Base-by-base conservation (phyloP, 305 asterid genomes). In the Stenogyne calaminthoides region DNA sequence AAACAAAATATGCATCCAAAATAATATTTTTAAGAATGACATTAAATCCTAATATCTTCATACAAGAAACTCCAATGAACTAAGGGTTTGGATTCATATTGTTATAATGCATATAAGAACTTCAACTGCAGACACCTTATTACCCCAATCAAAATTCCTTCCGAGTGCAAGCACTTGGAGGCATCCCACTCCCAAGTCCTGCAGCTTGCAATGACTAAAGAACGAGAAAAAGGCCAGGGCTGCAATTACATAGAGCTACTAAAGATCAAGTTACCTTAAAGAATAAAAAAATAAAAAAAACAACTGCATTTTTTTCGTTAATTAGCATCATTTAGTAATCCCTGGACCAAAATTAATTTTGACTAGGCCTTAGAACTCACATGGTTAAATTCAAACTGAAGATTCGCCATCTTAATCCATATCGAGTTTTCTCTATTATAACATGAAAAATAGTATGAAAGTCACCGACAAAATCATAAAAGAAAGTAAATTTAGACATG, bases 331-430 rank as follows among this genome's bases (percentile, higher is more conserved):
- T 65, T 64, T 25, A 40, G 64, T 20, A 10, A 55, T 36, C 12
- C 25, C 11, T 5, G 32, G 15, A 39, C 67, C 3, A 46, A 39
- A 27, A 66, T 39, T 6, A 49, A 39, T 59, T 54, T 73, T 9
- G 20, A 52, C 49, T 70, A 16, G 22, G 39, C 63, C 52, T 49
- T 16, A 18, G n/a, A 72, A 54, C 36, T 62, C 57, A 49, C 58
- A 65, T 7, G 20, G 16, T 69, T 22, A 34, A 39, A 64, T 58
- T 27, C 69, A 72, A 44, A 18, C 27, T 12, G 61, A 68, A 57
- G 5, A 12, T 15, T 37, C 66, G 55, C 15, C 55, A 55, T 67
- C 70, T 69, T 25, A 70, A 39, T 74, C 71, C 60, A 67, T 56
- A 47, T 18, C 9, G 16, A 39, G 12, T 37, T 37, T 19, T 39